Evolutionary conservation across 257 asterid species (phyloP), one percentile per base, ranked within the genome.

Genomic region (Gentiana dahurica): DNA sequence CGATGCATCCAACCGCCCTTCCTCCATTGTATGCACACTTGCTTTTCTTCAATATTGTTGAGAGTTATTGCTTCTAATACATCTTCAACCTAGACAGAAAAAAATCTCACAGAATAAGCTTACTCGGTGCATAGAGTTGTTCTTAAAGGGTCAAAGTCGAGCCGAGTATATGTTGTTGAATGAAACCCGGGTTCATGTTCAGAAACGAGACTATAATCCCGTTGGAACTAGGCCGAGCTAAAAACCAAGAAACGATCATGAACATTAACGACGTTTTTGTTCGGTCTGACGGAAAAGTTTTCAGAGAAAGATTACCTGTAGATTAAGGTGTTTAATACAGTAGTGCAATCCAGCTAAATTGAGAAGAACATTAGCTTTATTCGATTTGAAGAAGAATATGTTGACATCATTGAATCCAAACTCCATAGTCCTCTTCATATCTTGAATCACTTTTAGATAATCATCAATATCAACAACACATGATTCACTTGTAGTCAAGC

Each of bases 341-440:
- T 83, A 83, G 76, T 89, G 94, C 82, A 86, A 54, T 71, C 86
- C 94, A 48, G 75, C 65, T 79, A 83, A 81, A 82, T 89, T 89
- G 48, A 81, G 75, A 61, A 89, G 68, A 67, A 86, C 92, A 44
- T 61, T 73, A 54, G 73, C 71, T 24, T 24, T 41, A 43, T 76
- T 60, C 3, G 94, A 86, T 63, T 81, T 76, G 55, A 89, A 83
- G 12, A 86, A 76, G 73, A 81, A 71, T 70, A 77, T 74, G 12
- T 73, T 67, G 32, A 86, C 77, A 69, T 89, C 97, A 59, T 71
- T 69, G 68, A 83, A 83, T 38, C 86, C 92, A 52, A 86, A 65
- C 49, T 78, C 80, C 64, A 71, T 72, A 0, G 77, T 56, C 24
- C 8, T 41, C 15, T 70, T 64, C 65, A 86, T 66, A 6, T 80